Percentiles rank a stretch among this genome's conserved stretches.
Evolutionary conservation across 176 grass and related monocot genomes (phyloP).

Genomic region (Aegilops speltoides): DNA sequence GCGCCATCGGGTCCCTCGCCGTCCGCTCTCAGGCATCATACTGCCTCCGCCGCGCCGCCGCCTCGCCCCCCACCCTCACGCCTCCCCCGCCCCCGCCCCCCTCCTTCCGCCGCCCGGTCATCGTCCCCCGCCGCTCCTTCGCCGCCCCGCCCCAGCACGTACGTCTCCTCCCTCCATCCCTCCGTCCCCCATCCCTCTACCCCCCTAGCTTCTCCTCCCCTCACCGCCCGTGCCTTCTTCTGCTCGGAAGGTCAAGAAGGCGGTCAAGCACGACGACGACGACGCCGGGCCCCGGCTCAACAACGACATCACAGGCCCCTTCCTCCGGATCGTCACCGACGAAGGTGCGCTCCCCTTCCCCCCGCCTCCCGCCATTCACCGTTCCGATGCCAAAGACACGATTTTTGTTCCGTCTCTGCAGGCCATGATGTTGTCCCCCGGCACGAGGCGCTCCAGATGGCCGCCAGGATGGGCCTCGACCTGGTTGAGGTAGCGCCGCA

Average conservation of each 20-base stretch:
- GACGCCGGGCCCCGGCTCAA: slow-evolving; percentile 18
- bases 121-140: slow-evolving; percentile 21
- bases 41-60: slow-evolving; percentile 25
- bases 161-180: background rate
- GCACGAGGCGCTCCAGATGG: slow-evolving; percentile 41
- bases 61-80: background rate
- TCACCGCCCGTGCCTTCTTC: background rate
- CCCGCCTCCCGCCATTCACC: background rate
- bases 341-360: background rate
- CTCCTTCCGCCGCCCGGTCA: background rate
- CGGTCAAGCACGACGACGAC: slow-evolving; percentile 19
- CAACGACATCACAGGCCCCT: slow-evolving; percentile 38
- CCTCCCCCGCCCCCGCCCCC: background rate
- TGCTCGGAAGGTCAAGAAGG: slow-evolving; percentile 21
- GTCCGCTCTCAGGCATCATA: background rate
- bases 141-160: slow-evolving; percentile 35
- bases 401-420: background rate
- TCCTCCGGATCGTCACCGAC: slow-evolving; percentile 37
- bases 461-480: slow-evolving; percentile 32
- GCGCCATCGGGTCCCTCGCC: slow-evolving; percentile 4
- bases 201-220: background rate
- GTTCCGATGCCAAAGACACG: background rate
- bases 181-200: no score
- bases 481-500: slow-evolving; percentile 27
- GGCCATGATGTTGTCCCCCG: slow-evolving; percentile 37